A percentile compares a stretch with the other conserved stretches of the same genome.
phyloP scores from a whole-genome alignment of 805 yeast species.

The Zygosaccharomyces bisporus region DNA sequence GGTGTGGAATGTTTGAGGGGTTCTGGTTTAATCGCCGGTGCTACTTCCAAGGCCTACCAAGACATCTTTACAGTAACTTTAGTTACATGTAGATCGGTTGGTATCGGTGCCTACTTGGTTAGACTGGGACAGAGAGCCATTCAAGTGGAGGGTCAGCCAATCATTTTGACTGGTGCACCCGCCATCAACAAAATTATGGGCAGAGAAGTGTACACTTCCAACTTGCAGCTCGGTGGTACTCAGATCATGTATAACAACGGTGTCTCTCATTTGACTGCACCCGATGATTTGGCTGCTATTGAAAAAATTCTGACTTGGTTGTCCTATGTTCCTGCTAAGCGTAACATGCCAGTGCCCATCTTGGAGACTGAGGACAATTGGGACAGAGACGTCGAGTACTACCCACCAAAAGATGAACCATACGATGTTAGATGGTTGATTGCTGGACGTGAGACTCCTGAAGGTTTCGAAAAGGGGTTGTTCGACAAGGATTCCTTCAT shows the following conservation, averaged over 20 bases:
- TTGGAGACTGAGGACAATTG: slow-evolving; percentile 77
- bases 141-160: slow-evolving; percentile 98
- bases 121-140: slow-evolving; percentile 98
- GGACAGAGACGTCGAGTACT: slow-evolving; percentile 88
- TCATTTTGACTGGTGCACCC: slow-evolving; percentile 98
- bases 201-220: slow-evolving; percentile 93
- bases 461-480: slow-evolving; percentile 74
- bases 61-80: slow-evolving; percentile 97
- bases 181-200: slow-evolving; percentile 96
- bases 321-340: slow-evolving; percentile 87
- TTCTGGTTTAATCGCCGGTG: slow-evolving; percentile 98
- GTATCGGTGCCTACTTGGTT: slow-evolving; percentile 98
- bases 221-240: slow-evolving; percentile 98
- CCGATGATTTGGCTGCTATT: slow-evolving; percentile 95
- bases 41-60: slow-evolving; percentile 94
- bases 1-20: slow-evolving; percentile 99
- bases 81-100: slow-evolving; percentile 99
- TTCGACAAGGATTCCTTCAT: slow-evolving; percentile 92
- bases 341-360: slow-evolving; percentile 87
- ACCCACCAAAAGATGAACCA: slow-evolving; percentile 65
- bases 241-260: slow-evolving; percentile 98
- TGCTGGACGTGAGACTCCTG: slow-evolving; percentile 69
- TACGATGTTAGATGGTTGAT: slow-evolving; percentile 96
- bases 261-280: slow-evolving; percentile 96
- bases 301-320: slow-evolving; percentile 93